Base-by-base conservation (phyloP, 2,329 filamentous ascomycete genomes). In the Coniochaeta prunicola region DNA sequence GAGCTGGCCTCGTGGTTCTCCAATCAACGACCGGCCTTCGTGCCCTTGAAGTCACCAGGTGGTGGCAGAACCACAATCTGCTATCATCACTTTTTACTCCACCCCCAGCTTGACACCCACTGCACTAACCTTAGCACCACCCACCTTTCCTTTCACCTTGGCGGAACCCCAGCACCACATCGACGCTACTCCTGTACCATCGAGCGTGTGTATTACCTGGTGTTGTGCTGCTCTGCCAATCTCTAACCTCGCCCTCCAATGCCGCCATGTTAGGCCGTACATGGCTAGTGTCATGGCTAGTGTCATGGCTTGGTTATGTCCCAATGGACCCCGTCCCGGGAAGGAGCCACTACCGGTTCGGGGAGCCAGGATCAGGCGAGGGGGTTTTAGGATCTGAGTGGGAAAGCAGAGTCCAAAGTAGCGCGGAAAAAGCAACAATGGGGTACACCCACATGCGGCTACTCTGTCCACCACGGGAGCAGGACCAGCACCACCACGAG, bases 281-380 rank as follows among this genome's bases (percentile, higher is more conserved):
- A 58, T 58, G 36, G 50, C 57, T 58, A 59, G 58, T 63, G 63
- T 56, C 57, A 58, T 58, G 36, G 50, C 57, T 58, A 59, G 58
- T 63, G 63, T 56, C 65, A 64, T 66, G 61, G 63, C 63, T 56
- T 53, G 54, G 50, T 57, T 55, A 50, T 59, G 48, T 61, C 59
- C 62, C 61, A 62, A 63, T 61, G 63, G 50, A 57, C 58, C 59
- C 59, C 58, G 54, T 50, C 45, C 45, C 45, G 45, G 5, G 13
- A 5, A 36, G 21, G 19, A 34, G 53, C 30, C 33, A 55, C 53
- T 34, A 34, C 53, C 53, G 53, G 28, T 7, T 55, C 53, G 30
- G 53, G 53, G 33, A 54, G 36, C 53, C 30, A 36, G 53, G 53
- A 15, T 55, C 53, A 55, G 33, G 53, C 28, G 53, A 36, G 28